Percentiles rank a stretch among this genome's conserved stretches.
Conservation (phyloP, 2,329 filamentous ascomycete genomes). For the Calonectria pseudoreteaudii region DNA sequence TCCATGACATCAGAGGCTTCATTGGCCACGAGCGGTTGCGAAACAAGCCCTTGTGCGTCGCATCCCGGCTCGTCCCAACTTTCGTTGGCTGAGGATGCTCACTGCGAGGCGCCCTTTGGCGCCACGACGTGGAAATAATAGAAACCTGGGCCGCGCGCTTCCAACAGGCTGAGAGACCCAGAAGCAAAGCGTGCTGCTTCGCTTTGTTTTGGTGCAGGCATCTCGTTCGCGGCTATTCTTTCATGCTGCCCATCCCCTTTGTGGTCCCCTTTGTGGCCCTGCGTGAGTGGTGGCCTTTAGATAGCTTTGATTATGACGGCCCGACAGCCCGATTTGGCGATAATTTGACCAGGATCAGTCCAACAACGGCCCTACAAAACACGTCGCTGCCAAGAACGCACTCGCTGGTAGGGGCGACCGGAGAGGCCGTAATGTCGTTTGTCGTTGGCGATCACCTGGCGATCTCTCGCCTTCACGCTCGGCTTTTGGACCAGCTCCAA, state of each 20-base stretch:
- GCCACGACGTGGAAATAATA: constrained; percentile 22
- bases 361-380: not conserved
- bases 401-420: not conserved
- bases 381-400: not conserved
- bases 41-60: constrained; percentile 38
- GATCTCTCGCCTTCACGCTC: not conserved
- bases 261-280: not conserved
- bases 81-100: constrained; percentile 32
- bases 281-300: not conserved
- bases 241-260: not conserved
- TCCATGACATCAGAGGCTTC: constrained; percentile 52
- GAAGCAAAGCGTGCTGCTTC: not conserved
- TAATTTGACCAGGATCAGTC: not conserved
- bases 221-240: not conserved
- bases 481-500: not conserved
- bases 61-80: constrained; percentile 17
- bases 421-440: constrained; percentile 17
- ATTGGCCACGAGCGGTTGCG: constrained; percentile 39
- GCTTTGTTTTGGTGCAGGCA: constrained; percentile 3
- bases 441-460: not conserved
- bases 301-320: constrained; percentile 6
- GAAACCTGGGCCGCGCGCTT: constrained; percentile 26
- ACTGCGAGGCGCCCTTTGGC: constrained; percentile 16
- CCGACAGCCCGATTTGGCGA: constrained; percentile 6
- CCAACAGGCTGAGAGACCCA: not conserved